Percentiles rank a stretch among this genome's conserved stretches.
phyloP scores from a whole-genome alignment of 1,284 basidiomycete genomes.

The Vanrija pseudolonga region DNA sequence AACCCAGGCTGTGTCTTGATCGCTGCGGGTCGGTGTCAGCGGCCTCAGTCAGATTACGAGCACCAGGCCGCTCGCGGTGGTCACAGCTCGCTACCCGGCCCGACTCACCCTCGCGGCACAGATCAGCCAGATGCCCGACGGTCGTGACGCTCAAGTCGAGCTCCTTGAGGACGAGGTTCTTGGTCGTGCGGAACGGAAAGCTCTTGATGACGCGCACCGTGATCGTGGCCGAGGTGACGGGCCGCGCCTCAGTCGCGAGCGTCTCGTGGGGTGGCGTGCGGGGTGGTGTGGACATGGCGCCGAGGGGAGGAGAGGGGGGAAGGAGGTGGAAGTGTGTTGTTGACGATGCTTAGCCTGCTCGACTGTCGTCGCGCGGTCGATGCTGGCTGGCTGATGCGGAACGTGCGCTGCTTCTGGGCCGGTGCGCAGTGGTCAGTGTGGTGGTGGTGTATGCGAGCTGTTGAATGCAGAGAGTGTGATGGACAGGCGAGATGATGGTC shows the following conservation, averaged over 20 bases:
- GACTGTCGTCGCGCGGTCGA: no score
- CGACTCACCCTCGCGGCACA: constrained; percentile 56
- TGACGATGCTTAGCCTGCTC: not conserved
- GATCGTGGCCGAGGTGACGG: constrained; percentile 38
- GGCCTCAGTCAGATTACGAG: no score
- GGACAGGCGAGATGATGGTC: no score
- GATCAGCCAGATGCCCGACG: constrained; percentile 70
- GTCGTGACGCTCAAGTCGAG: constrained; percentile 76
- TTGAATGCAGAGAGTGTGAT: no score
- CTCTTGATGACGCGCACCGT: constrained; percentile 85
- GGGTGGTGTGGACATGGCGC: constrained; percentile 5
- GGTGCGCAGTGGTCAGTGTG: no score
- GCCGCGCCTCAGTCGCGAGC: constrained; percentile 29
- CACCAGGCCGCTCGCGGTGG: not conserved
- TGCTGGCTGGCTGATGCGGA: no score
- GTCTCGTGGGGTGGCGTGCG: constrained; percentile 18
- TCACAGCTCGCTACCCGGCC: not conserved
- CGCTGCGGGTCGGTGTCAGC: constrained; percentile 52
- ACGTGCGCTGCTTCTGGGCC: no score
- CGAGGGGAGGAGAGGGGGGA: no score
- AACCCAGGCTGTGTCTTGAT: constrained; percentile 69
- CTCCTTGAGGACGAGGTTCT: constrained; percentile 76
- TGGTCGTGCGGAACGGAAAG: constrained; percentile 87
- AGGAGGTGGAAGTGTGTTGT: not conserved
- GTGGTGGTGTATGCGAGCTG: no score